Evolutionary conservation across 305 asterid species (phyloP).

Genomic region (Fraxinus platypoda): DNA sequence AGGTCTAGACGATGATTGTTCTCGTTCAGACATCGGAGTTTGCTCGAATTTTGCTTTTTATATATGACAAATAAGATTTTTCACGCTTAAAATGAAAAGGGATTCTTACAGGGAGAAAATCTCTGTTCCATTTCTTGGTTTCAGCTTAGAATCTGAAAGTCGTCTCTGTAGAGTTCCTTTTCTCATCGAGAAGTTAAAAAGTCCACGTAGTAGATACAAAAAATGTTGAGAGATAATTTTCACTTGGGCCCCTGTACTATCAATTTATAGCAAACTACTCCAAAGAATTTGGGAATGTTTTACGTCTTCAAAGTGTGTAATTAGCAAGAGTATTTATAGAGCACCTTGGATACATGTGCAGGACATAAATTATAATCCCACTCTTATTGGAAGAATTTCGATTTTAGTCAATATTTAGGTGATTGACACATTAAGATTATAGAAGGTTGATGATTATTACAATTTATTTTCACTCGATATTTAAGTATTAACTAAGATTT

Average conservation of each 20-base stretch:
- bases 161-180: constrained; percentile 19
- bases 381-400: neutral
- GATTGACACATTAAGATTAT: neutral
- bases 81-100: neutral
- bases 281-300: neutral
- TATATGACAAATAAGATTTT: neutral
- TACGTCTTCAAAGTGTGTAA: neutral
- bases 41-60: constrained; percentile 25
- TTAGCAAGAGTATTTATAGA: neutral
- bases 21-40: constrained; percentile 52
- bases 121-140: constrained; percentile 5
- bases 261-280: neutral
- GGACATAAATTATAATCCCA: neutral
- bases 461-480: neutral
- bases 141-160: constrained; percentile 20
- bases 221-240: neutral
- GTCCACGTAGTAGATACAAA: neutral
- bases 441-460: neutral
- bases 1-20: constrained; percentile 38
- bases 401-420: neutral
- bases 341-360: neutral
- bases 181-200: neutral
- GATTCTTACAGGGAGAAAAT: neutral
- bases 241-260: neutral
- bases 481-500: neutral